Conservation (phyloP, 2,329 filamentous ascomycete genomes). For the Microsporum canis region DNA sequence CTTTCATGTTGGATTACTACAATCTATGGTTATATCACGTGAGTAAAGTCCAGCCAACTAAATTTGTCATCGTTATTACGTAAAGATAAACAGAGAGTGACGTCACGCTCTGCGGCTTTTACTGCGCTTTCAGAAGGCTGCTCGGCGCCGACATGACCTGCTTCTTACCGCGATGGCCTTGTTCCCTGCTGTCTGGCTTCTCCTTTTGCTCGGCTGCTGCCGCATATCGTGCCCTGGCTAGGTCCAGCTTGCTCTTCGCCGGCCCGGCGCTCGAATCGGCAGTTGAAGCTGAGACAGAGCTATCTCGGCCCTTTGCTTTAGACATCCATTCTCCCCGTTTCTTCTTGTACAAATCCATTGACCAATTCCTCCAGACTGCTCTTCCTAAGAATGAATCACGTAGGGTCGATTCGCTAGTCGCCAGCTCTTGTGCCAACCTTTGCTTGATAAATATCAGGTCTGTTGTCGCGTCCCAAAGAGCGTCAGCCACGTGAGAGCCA, state of each 20-base stretch:
- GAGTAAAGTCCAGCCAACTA: not conserved
- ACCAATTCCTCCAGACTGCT: slow-evolving; percentile 64
- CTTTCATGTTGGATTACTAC: not conserved
- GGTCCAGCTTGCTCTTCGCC: slow-evolving; percentile 43
- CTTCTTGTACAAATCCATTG: slow-evolving; percentile 59
- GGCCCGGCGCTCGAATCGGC: slow-evolving; percentile 14
- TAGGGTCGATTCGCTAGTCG: slow-evolving; percentile 46
- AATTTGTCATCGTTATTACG: slow-evolving; percentile 1
- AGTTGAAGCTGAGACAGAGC: slow-evolving; percentile 14
- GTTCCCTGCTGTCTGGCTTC: not conserved
- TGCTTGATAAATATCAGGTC: slow-evolving; percentile 57
- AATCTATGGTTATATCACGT: not conserved
- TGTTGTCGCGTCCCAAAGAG: slow-evolving; percentile 52
- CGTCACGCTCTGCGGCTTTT: not conserved
- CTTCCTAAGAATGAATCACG: slow-evolving; percentile 55
- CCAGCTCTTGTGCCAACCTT: slow-evolving; percentile 53
- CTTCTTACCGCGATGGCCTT: not conserved
- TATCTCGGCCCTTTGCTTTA: slow-evolving; percentile 44
- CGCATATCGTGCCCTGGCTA: slow-evolving; percentile 47
- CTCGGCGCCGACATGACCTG: slow-evolving; percentile 2
- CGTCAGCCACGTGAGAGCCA: slow-evolving; percentile 57
- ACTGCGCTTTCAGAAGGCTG: slow-evolving; percentile 9
- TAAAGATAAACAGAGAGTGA: not conserved
- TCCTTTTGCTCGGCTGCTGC: slow-evolving; percentile 27
- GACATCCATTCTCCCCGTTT: slow-evolving; percentile 52